phyloP scores from a whole-genome alignment of 352 stramenopile species.

The Globisporangium spiculum region DNA sequence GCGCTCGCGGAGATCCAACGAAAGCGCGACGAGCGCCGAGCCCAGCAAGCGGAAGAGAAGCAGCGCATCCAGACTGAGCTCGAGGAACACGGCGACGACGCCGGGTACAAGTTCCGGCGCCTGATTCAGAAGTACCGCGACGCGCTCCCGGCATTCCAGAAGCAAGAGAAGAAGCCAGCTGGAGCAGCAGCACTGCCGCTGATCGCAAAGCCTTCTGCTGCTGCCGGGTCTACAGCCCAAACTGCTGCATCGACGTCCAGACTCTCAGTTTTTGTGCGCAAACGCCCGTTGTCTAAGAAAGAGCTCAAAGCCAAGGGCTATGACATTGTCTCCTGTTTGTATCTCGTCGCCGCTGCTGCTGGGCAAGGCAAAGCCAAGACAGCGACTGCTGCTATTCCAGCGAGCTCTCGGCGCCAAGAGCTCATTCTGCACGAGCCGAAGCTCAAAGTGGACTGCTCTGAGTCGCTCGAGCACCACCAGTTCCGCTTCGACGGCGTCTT shows the following conservation, averaged over 20 bases:
- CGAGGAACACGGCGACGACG: constrained; percentile 62
- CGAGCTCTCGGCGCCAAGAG: constrained; percentile 25
- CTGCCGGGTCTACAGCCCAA: neutral
- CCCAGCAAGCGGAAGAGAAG: constrained; percentile 61
- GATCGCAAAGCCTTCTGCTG: neutral
- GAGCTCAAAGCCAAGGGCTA: constrained; percentile 20
- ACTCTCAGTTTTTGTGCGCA: constrained; percentile 18
- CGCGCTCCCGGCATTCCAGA: constrained; percentile 30
- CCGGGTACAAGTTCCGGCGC: constrained; percentile 71
- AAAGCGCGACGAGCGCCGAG: constrained; percentile 60
- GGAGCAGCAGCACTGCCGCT: neutral
- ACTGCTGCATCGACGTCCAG: neutral
- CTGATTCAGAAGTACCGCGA: constrained; percentile 61
- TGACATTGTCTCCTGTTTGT: constrained; percentile 15
- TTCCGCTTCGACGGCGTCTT: constrained; percentile 89
- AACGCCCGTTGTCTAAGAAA: constrained; percentile 14
- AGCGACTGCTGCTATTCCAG: neutral
- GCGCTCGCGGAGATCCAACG: constrained; percentile 68
- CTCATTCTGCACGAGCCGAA: constrained; percentile 76
- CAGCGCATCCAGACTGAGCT: constrained; percentile 61
- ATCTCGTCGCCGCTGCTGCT: constrained; percentile 1
- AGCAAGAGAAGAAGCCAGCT: neutral
- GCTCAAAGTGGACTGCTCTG: constrained; percentile 66
- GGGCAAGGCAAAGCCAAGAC: neutral
- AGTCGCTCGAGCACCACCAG: constrained; percentile 64